These are phyloP conservation scores for Trypanosoma congolense DNA, from an alignment of 208 protist genomes.

Conservation along the genomic window DNA sequence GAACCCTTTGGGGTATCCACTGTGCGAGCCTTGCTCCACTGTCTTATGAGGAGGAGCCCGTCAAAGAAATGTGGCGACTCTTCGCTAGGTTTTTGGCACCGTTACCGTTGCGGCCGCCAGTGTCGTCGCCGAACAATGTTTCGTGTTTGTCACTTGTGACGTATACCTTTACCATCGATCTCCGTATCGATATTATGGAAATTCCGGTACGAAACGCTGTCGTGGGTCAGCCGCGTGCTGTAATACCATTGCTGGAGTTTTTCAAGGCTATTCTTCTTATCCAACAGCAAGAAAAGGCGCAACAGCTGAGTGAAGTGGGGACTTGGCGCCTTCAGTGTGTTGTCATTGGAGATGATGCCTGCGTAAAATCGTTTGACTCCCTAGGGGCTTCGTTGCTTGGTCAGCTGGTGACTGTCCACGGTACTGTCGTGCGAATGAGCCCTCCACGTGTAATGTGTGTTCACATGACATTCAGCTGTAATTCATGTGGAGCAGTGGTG, in stretches of 20 bases:
- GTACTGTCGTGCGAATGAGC: constrained; percentile 76
- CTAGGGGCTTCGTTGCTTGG: constrained; percentile 69
- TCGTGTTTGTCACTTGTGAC: constrained; percentile 1
- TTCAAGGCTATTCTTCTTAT: constrained; percentile 47
- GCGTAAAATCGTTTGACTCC: constrained; percentile 47
- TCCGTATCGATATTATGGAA: constrained; percentile 21
- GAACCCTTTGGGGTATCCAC: constrained; percentile 58
- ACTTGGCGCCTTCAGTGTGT: constrained; percentile 25
- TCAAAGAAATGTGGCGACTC: constrained; percentile 66
- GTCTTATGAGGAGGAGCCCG: constrained; percentile 52
- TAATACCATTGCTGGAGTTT: constrained; percentile 70
- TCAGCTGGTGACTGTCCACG: constrained; percentile 60
- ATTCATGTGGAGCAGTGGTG: constrained; percentile 47
- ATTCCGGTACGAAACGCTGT: constrained; percentile 45
- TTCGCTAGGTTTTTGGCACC: constrained; percentile 47
- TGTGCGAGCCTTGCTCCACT: constrained; percentile 35
- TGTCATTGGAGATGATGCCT: constrained; percentile 31
- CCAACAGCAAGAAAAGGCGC: constrained; percentile 17
- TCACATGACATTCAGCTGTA: constrained; percentile 61
- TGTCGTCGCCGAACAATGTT: constrained; percentile 2
- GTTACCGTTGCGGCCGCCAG: constrained; percentile 32
- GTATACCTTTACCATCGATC: constrained; percentile 23
- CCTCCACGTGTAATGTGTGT: constrained; percentile 64
- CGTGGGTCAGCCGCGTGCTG: constrained; percentile 45
- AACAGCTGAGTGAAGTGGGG: constrained; percentile 4